Percentiles rank a stretch among this genome's conserved stretches.
Evolutionary conservation across 257 asterid genomes (phyloP).

Genomic region (Solanum medicagineum): DNA sequence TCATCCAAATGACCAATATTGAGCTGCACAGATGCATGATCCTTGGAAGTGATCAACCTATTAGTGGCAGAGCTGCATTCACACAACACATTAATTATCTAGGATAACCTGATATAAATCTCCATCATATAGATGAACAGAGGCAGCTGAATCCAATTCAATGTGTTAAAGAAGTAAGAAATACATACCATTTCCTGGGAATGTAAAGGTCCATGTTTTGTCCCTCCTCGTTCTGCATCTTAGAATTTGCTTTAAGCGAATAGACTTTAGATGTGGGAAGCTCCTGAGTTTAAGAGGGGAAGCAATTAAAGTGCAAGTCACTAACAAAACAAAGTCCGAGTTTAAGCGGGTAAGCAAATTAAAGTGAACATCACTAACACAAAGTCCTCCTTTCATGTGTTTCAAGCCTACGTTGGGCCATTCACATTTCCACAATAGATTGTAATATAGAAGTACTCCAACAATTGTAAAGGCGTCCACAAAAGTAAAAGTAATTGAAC

Average conservation of each 20-base stretch:
- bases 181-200: conserved; percentile 48
- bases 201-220: conserved; percentile 56
- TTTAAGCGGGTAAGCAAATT: not conserved
- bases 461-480: not conserved
- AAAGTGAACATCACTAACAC: not conserved
- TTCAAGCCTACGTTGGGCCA: not conserved
- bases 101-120: not conserved
- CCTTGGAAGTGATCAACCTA: conserved; percentile 83
- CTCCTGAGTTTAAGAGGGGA: not conserved
- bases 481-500: not conserved
- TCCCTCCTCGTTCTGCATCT: conserved; percentile 65
- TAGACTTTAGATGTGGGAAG: not conserved
- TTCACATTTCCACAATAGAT: not conserved
- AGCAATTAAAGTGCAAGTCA: not conserved
- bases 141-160: not conserved
- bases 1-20: conserved; percentile 77
- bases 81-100: not conserved
- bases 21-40: conserved; percentile 81
- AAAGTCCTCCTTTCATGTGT: not conserved
- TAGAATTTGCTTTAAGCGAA: not conserved
- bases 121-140: not conserved
- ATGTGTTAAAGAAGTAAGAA: not conserved
- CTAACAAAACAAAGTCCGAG: not conserved
- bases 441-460: not conserved
- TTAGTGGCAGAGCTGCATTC: conserved; percentile 75